Evolutionary conservation across 768 basidiomycete genomes (phyloP), one percentile per base, ranked within the genome.

Genomic region (Rhodotorula kratochvilovae): DNA sequence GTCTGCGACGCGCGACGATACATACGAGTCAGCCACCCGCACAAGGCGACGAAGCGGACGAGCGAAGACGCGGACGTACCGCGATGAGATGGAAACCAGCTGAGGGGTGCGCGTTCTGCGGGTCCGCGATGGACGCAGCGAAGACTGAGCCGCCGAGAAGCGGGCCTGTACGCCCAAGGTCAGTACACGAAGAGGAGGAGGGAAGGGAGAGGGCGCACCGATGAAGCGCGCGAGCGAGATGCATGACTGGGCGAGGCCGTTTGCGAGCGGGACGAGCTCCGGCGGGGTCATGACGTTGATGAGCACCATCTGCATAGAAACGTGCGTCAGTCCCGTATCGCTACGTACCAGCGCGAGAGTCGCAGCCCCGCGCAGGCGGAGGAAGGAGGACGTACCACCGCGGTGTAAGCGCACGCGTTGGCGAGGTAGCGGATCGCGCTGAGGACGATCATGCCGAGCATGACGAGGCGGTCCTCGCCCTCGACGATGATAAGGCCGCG

Each of bases 181-280:
- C 25, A 39, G 48, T 12, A 68, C 23, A 11, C 70, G 72, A 75
- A 56, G 73, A 73, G 45, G 79, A 67, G 39, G 81, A 77, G 31
- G 93, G 92, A 31, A 92, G 31, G n/a, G 39, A 56, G 39, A 39
- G 23, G 33, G 16, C 71, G 35, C 33, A 69, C 68, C 96, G 48
- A 91, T 77, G 82, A 93, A 96, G 51, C 96, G 86, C 8, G 94
- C 91, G 35, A 95, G 86, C 73, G 91, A 93, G 72, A 95, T 94
- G 43, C 92, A 90, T 77, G 91, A 93, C 81, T 99, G 96, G 0
- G 93, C 96, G 31, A 95, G 87, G 27, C 95, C 96, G 78, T 98
- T 99, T 17, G 95, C 91, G 69, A 91, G 87, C 13, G 92, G 91
- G 51, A 98, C 87, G 15, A 91, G 87, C 50, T 85, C 84, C 2